Conservation (phyloP, 768 basidiomycete genomes). For the Bullera alba region DNA sequence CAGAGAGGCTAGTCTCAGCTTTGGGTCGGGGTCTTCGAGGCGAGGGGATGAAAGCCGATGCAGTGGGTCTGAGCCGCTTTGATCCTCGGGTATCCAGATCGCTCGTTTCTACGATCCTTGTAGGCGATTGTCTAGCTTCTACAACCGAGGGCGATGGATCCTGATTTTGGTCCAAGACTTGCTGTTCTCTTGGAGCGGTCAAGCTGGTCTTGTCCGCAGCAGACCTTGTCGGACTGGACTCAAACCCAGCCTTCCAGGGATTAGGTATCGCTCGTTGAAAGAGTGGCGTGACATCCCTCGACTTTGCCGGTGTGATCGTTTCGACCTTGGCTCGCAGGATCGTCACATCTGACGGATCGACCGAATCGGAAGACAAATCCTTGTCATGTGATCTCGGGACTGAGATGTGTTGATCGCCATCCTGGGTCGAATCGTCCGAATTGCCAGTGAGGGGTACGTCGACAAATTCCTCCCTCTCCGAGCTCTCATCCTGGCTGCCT, state of each 20-base stretch:
- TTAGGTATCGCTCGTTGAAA: too few relatives aligned
- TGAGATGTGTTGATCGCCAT: too few relatives aligned
- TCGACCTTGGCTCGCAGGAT: too few relatives aligned
- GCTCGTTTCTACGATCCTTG: neutral
- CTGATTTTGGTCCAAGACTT: neutral
- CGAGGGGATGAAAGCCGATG: constrained; percentile 2
- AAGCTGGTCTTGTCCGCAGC: neutral
- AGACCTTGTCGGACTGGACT: too few relatives aligned
- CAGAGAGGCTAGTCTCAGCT: neutral
- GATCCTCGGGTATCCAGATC: neutral
- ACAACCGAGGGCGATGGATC: neutral
- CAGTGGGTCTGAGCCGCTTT: neutral
- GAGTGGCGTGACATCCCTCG: too few relatives aligned
- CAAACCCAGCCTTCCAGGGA: too few relatives aligned
- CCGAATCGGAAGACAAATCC: too few relatives aligned
- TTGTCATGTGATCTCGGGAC: too few relatives aligned
- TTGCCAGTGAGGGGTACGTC: too few relatives aligned
- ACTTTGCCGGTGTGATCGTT: too few relatives aligned
- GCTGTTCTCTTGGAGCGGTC: neutral
- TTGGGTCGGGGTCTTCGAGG: neutral
- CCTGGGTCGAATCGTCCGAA: too few relatives aligned
- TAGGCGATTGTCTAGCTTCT: neutral
- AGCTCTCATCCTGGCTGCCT: neutral
- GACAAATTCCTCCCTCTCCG: neutral
- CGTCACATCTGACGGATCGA: too few relatives aligned